phyloP scores from a whole-genome alignment of 441 rosid species.

The Breynia disticha region DNA sequence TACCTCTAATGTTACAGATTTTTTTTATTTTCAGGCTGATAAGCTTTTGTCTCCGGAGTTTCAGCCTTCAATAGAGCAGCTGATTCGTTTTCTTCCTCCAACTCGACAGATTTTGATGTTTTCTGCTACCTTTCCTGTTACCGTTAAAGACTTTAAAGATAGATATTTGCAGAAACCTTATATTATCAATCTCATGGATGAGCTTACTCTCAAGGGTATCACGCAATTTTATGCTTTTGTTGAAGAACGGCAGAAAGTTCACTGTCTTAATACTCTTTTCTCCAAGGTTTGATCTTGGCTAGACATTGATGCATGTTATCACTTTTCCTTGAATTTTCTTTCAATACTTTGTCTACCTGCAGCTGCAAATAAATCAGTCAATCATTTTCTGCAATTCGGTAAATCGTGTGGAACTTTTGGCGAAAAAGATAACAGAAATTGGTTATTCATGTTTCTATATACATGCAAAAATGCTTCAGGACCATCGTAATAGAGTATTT shows the following conservation, averaged over 20 bases:
- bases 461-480: conserved; percentile 98
- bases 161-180: conserved; percentile 73
- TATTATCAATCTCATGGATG: conserved; percentile 95
- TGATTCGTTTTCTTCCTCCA: conserved; percentile 70
- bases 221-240: conserved; percentile 95
- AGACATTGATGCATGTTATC: conserved; percentile 5
- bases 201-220: conserved; percentile 95
- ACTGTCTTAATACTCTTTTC: conserved; percentile 91
- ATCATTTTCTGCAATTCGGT: conserved; percentile 98
- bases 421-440: conserved; percentile 97
- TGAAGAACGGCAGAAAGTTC: conserved; percentile 98
- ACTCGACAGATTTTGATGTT: conserved; percentile 88
- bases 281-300: conserved; percentile 59
- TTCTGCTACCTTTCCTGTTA: conserved; percentile 96
- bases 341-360: conserved; percentile 19
- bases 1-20: too few relatives aligned
- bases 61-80: conserved; percentile 88
- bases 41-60: conserved; percentile 97
- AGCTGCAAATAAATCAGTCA: conserved; percentile 98
- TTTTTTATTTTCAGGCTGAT: conserved; percentile 52
- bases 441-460: conserved; percentile 98
- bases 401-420: conserved; percentile 91
- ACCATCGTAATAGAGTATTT: conserved; percentile 95
- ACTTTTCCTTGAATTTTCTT: conserved; percentile 8
- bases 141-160: conserved; percentile 93